phyloP scores from a whole-genome alignment of 2,329 filamentous ascomycete genomes.

The Ampelomyces quisqualis region DNA sequence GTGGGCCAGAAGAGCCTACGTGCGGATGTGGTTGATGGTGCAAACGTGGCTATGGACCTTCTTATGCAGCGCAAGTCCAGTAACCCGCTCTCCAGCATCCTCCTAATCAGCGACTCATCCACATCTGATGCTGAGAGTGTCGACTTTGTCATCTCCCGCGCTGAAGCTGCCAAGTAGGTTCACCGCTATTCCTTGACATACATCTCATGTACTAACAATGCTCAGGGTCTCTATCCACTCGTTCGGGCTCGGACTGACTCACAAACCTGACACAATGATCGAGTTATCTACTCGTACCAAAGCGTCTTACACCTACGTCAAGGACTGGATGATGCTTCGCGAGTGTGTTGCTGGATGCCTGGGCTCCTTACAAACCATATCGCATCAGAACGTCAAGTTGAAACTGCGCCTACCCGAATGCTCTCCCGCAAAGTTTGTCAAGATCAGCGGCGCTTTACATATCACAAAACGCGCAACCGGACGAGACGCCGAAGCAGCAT shows the following conservation, averaged over 20 bases:
- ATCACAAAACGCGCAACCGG: slow-evolving; percentile 96
- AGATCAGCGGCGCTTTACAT: slow-evolving; percentile 94
- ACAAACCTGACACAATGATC: slow-evolving; percentile 99
- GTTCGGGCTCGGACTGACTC: slow-evolving; percentile 92
- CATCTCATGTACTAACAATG: slow-evolving; percentile 23
- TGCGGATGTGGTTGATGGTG: slow-evolving; percentile 94
- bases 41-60: slow-evolving; percentile 97
- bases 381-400: slow-evolving; percentile 97
- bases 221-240: slow-evolving; percentile 87
- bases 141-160: slow-evolving; percentile 94
- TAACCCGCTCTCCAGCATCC: slow-evolving; percentile 91
- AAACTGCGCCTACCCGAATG: slow-evolving; percentile 93
- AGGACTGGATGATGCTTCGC: slow-evolving; percentile 99
- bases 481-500: slow-evolving; percentile 85
- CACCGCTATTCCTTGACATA: slow-evolving; percentile 2
- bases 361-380: slow-evolving; percentile 86
- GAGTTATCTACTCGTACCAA: slow-evolving; percentile 94
- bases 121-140: slow-evolving; percentile 93
- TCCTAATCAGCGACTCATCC: slow-evolving; percentile 96
- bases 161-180: slow-evolving; percentile 90
- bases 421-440: slow-evolving; percentile 96
- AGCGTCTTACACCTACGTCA: slow-evolving; percentile 96
- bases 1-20: slow-evolving; percentile 96
- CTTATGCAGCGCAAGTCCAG: slow-evolving; percentile 96
- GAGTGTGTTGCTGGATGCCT: slow-evolving; percentile 94